Percentiles rank a stretch among this genome's conserved stretches.
Conservation (phyloP, 805 yeast species). For the Metschnikowia santaceciliae region DNA sequence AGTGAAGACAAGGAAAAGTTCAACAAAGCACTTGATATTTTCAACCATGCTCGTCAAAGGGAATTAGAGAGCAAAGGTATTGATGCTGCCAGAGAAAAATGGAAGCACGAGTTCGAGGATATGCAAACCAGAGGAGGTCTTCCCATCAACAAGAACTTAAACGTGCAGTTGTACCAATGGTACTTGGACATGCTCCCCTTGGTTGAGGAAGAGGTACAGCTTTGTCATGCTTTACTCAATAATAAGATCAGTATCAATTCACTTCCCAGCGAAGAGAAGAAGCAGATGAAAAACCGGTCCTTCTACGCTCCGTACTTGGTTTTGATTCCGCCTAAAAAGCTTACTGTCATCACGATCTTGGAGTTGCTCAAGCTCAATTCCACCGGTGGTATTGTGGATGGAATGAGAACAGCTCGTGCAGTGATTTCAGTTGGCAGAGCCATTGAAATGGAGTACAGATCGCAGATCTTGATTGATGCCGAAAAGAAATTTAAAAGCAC, state of each 20-base stretch:
- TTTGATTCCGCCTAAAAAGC: constrained; percentile 70
- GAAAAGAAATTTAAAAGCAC: constrained; percentile 49
- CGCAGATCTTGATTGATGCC: constrained; percentile 57
- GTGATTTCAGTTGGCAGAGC: constrained; percentile 79
- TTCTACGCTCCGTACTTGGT: constrained; percentile 74
- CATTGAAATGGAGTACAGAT: constrained; percentile 76
- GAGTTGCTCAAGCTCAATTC: constrained; percentile 74
- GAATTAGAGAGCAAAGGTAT: constrained; percentile 73
- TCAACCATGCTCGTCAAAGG: constrained; percentile 74
- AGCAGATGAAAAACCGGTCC: constrained; percentile 40
- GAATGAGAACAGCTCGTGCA: constrained; percentile 80
- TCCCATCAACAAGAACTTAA: constrained; percentile 55
- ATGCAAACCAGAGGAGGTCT: constrained; percentile 55
- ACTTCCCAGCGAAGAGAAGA: constrained; percentile 15
- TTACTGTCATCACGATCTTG: constrained; percentile 79
- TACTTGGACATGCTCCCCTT: constrained; percentile 67
- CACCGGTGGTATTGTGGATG: constrained; percentile 72
- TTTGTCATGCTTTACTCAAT: constrained; percentile 45
- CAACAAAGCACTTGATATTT: constrained; percentile 60
- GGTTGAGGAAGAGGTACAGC: constrained; percentile 59
- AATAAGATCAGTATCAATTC: constrained; percentile 16
- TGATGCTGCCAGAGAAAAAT: constrained; percentile 81
- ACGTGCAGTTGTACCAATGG: constrained; percentile 83
- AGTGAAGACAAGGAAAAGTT: constrained; percentile 47
- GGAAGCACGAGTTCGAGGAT: constrained; percentile 80